Evolutionary conservation across 352 stramenopile species (phyloP), one percentile per base, ranked within the genome.

Genomic region (Phytophthora pistaciae): DNA sequence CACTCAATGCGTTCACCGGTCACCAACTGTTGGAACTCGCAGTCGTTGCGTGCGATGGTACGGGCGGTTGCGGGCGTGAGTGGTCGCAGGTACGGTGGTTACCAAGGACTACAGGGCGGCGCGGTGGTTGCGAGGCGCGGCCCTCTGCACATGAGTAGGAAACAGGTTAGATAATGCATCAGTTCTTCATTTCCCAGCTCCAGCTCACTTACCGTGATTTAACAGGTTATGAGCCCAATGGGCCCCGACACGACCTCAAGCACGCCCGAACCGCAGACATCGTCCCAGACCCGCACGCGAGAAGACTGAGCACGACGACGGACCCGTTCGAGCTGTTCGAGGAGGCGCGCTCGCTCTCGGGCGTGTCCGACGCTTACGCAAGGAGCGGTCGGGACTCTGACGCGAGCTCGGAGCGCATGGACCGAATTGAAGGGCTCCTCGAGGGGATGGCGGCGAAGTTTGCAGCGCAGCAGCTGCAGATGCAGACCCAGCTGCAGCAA

Each of bases 151-250:
- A 21, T 9, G 40, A 48, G 40, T 48, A 21, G 40, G 16, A 48
- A 48, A 9, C 40, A 48, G 40, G 40, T 48, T 21, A 48, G 40
- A 48, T 48, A 48, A 48, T 48, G 14, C 40, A 48, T 48, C 40
- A 48, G 40, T 48, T 48, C 40, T 21, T 48, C 40, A 48, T 48
- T 48, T 48, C 40, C 40, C 40, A 48, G 14, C 40, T 48, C 40
- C 40, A 48, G 40, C 40, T 48, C 40, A 48, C 40, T 48, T 48
- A 48, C 40, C 40, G 40, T 48, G 14, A 21, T 48, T 48, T 21
- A 18, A 48, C 40, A 48, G 40, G 16, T 48, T 48, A 9, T 48
- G 40, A 48, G 40, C 40, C 40, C 40, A 48, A 48, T 48, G 40
- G 40, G 40, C 40, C 40, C 40, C 14, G 16, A 48, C 40, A 48